Conservation (phyloP, 345 rosid species). For the Psidium friedrichsthalianum region DNA sequence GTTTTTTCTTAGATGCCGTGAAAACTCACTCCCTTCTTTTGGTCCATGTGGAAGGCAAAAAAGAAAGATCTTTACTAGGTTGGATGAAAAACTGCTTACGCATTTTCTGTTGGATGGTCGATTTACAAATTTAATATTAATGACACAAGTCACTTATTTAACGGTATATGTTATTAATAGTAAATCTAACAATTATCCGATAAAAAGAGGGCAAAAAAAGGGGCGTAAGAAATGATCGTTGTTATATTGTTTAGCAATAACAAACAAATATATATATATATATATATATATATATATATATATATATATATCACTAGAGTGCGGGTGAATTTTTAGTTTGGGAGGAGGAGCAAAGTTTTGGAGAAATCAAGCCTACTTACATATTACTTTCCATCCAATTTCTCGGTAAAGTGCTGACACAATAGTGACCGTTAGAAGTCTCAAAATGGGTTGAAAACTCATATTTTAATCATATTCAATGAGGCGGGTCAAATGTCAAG, state of each 20-base stretch:
- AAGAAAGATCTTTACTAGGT: not conserved
- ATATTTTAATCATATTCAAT: too few species aligned
- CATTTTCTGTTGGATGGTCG: not conserved
- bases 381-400: not conserved
- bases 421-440: not conserved
- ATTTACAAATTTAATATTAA: not conserved
- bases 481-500: too few species aligned
- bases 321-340: not conserved
- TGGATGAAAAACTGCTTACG: not conserved
- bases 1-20: not conserved
- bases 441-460: too few species aligned
- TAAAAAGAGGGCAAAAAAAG: not conserved
- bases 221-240: not conserved
- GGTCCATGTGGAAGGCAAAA: not conserved
- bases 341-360: not conserved
- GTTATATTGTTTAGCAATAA: not conserved
- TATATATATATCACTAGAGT: not conserved
- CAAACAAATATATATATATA: not conserved
- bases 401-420: not conserved
- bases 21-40: not conserved
- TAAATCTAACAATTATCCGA: not conserved
- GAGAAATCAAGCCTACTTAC: not conserved
- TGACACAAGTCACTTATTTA: not conserved
- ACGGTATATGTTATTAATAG: not conserved
- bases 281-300: not conserved